These are phyloP conservation scores for Phytophthora tentaculata DNA, from an alignment of 352 stramenopile genomes.

Conservation along the genomic window DNA sequence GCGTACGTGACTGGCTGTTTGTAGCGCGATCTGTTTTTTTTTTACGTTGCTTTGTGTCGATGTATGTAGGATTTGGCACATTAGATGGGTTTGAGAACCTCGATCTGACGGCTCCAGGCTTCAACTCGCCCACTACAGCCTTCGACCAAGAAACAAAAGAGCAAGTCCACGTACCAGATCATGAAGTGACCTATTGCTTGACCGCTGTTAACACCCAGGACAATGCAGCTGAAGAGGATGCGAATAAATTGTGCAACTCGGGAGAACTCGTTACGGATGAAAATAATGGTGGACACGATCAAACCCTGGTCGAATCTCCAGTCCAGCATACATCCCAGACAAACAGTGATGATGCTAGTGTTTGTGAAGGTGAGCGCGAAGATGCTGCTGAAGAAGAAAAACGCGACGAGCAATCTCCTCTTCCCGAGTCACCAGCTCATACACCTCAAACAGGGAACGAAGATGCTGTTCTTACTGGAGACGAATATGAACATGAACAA, in stretches of 20 bases:
- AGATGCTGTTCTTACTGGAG: slow-evolving; percentile 2
- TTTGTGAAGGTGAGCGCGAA: neutral
- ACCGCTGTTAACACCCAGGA: slow-evolving; percentile 1
- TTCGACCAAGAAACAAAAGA: slow-evolving; percentile 18
- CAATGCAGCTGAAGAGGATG: neutral
- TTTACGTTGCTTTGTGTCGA: slow-evolving; percentile 5
- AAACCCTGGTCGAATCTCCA: neutral
- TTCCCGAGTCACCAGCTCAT: neutral
- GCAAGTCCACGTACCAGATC: neutral
- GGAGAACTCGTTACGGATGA: slow-evolving; percentile 4
- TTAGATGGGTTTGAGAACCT: slow-evolving; percentile 48
- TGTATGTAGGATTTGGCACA: slow-evolving; percentile 41
- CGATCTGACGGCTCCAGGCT: slow-evolving; percentile 21
- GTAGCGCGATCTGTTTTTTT: neutral
- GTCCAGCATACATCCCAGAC: slow-evolving; percentile 5
- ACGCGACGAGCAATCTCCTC: neutral
- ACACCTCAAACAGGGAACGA: slow-evolving; percentile 1
- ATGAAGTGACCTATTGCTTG: neutral
- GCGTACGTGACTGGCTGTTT: slow-evolving; percentile 35
- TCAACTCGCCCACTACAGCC: slow-evolving; percentile 1
- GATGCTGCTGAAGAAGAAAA: neutral
- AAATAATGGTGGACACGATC: slow-evolving; percentile 8
- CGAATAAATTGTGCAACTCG: neutral
- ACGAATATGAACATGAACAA: slow-evolving; percentile 14
- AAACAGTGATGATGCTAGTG: neutral